Evolutionary conservation across 2,329 filamentous ascomycete genomes (phyloP).

Genomic region (Cladorrhinum sp.): DNA sequence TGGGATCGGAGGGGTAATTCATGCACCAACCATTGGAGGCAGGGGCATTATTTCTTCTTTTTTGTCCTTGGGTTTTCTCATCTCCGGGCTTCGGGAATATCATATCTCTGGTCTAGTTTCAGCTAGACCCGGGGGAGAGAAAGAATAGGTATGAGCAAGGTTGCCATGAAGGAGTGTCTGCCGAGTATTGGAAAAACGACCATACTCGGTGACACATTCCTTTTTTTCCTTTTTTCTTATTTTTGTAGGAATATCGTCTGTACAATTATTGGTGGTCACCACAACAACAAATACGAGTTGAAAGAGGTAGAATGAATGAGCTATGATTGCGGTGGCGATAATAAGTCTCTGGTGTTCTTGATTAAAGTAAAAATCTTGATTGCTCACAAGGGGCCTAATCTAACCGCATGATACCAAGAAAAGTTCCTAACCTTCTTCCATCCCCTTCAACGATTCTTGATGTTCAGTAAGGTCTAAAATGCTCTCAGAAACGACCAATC

Average conservation of each 20-base stretch:
- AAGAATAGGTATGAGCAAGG: background rate
- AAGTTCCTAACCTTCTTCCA: too few relatives aligned
- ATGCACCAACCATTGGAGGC: too few relatives aligned
- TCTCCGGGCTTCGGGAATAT: background rate
- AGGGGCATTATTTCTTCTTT: background rate
- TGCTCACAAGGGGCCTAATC: too few relatives aligned
- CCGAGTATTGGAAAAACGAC: background rate
- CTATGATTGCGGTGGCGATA: background rate
- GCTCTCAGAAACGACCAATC: background rate
- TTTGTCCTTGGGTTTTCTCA: background rate
- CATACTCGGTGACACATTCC: background rate
- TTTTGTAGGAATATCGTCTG: constrained; percentile 1
- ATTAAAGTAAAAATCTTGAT: too few relatives aligned
- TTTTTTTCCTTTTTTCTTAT: background rate
- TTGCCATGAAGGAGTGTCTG: background rate
- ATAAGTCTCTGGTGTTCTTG: too few relatives aligned
- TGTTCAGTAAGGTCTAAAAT: background rate
- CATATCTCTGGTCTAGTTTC: background rate
- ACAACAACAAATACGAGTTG: background rate
- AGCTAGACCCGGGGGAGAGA: background rate
- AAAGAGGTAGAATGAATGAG: background rate
- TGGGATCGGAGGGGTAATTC: background rate
- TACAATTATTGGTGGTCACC: constrained; percentile 3
- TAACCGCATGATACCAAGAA: too few relatives aligned
- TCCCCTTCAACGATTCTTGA: too few relatives aligned